Evolutionary conservation across 768 basidiomycete genomes (phyloP), one percentile per base, ranked within the genome.

Genomic region (Lentinus brumalis): DNA sequence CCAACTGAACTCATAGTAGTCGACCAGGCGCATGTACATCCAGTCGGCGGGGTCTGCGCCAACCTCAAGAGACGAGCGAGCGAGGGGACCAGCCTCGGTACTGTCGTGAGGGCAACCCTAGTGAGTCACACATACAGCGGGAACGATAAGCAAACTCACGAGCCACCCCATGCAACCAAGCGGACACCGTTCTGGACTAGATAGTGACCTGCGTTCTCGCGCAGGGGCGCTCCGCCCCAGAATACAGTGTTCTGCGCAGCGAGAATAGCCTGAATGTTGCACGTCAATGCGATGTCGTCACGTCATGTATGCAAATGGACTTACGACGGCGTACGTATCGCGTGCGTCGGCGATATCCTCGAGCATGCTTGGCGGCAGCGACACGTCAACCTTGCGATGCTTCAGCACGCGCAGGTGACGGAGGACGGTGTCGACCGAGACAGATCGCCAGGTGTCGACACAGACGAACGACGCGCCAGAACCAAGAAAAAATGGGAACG

Each of bases 61-160:
- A 1, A 16, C 35, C 35, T 53, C 54, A 44, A 44, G 42, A 50
- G 9, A 54, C 44, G 21, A 45, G 51, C 35, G 54, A 54, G 31
- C 61, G 6, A 67, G 39, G 39, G 62, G 32, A 38, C 68, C 61
- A 16, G 54, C 14, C 59, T 71, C 70, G 10, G 70, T 68, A 50
- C 70, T 71, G 30, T 35, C 35, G 11, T 47, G 21, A 30, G n/a
- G 2, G 8, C 44, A 57, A 15, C 32, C 35, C 35, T 1, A 35
- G 29, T 42, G 29, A 38, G 54, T 26, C 35, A 18, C 6, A 10
- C 38, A 18, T 53, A 1, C 39, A 35, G 14, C 2, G 29, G 29
- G 30, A 21, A 2, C 11, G 51, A 21, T 47, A 12, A 7, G 21
- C 39, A 39, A 10, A 63, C 62, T 39, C 35, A 66, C 64, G 53